A percentile compares a stretch with the other conserved stretches of the same genome.
Conservation (phyloP, 108 stramenopile species). For the Epithemia pelagica region DNA sequence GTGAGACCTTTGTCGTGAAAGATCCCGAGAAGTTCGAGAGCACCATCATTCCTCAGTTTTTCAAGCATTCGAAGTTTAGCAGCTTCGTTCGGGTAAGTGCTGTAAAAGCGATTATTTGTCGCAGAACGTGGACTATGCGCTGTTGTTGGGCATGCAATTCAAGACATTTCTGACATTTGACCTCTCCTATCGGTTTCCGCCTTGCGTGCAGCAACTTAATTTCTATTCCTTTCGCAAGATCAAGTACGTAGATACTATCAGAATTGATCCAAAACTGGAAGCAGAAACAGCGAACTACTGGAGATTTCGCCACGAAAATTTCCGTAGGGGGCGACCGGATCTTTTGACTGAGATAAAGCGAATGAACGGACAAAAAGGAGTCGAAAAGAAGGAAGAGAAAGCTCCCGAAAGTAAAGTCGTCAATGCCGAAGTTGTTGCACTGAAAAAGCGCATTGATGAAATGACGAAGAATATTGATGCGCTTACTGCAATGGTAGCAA, state of each 20-base stretch:
- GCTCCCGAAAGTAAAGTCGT: constrained; percentile 29
- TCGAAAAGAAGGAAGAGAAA: constrained; percentile 5
- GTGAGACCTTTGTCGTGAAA: constrained; percentile 75
- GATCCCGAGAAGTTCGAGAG: constrained; percentile 61
- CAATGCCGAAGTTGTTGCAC: constrained; percentile 54
- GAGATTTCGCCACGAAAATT: constrained; percentile 78
- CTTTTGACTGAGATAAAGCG: constrained; percentile 73
- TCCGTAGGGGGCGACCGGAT: constrained; percentile 61
- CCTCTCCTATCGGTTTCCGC: too few species aligned
- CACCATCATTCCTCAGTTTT: constrained; percentile 86
- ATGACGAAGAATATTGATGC: constrained; percentile 83
- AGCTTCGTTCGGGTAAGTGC: constrained; percentile 57
- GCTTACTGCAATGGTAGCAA: constrained; percentile 59
- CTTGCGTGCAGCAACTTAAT: constrained; percentile 90
- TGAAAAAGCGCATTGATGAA: constrained; percentile 64
- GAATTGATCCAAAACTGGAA: constrained; percentile 64
- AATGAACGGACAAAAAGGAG: constrained; percentile 8
- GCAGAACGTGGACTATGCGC: too few species aligned
- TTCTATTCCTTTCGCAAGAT: constrained; percentile 88
- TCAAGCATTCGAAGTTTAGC: constrained; percentile 91
- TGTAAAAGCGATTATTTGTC: neutral
- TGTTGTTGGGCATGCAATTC: too few species aligned
- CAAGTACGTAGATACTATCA: constrained; percentile 57
- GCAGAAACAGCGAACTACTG: constrained; percentile 65
- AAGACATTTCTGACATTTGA: too few species aligned